These are phyloP conservation scores for Jatropha podagrica DNA, from an alignment of 441 rosid species.

Conservation along the genomic window DNA sequence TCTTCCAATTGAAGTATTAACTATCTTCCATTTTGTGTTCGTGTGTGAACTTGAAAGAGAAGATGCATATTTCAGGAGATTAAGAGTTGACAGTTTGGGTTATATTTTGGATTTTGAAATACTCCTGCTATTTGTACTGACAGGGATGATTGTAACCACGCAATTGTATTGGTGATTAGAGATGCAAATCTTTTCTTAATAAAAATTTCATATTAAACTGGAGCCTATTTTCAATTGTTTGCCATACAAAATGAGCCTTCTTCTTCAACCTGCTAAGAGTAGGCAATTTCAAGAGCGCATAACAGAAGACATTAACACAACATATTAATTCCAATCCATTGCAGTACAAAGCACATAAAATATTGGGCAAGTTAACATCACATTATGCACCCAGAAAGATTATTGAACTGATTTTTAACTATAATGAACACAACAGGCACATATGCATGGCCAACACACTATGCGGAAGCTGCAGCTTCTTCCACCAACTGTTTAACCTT, in stretches of 20 bases:
- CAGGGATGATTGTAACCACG: no score
- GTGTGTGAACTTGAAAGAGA: neutral
- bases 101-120: no score
- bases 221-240: no score
- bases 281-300: neutral
- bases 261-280: no score
- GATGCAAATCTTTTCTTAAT: no score
- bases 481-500: constrained; percentile 79
- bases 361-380: neutral
- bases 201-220: no score
- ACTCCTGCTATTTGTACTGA: no score
- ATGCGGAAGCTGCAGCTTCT: constrained; percentile 29
- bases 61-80: neutral
- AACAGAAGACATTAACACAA: neutral
- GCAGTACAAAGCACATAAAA: neutral
- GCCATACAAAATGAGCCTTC: no score
- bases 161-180: no score
- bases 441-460: neutral
- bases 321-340: neutral
- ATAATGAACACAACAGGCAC: constrained; percentile 1
- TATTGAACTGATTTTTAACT: constrained; percentile 8
- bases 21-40: no score
- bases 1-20: neutral
- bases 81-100: no score
- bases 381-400: neutral